These are phyloP conservation scores for Marasmius sp. DNA, from an alignment of 1,284 basidiomycete species.

Conservation along the genomic window DNA sequence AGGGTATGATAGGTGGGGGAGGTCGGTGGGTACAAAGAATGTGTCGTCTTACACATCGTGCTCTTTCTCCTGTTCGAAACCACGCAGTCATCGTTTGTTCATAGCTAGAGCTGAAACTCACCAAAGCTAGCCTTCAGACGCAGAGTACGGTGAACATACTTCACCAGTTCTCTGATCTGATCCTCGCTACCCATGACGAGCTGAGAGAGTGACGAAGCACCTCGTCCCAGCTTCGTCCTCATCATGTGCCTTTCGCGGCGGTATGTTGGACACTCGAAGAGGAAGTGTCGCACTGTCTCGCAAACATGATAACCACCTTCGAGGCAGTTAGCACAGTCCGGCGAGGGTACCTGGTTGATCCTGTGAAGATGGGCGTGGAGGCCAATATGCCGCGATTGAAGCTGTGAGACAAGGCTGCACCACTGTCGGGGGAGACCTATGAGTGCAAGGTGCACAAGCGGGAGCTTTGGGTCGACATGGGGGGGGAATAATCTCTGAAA, in stretches of 20 bases:
- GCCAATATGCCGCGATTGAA: slow-evolving; percentile 20
- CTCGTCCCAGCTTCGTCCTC: not conserved
- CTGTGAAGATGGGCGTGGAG: slow-evolving; percentile 20
- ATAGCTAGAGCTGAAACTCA: not conserved
- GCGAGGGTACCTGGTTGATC: slow-evolving; percentile 14
- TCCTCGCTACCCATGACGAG: not conserved
- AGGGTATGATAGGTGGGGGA: not conserved
- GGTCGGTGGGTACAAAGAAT: not conserved
- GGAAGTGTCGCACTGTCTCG: slow-evolving; percentile 21
- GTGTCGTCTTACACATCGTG: not conserved
- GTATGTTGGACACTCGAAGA: slow-evolving; percentile 16
- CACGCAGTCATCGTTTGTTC: not conserved
- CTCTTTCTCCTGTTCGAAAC: too few relatives aligned
- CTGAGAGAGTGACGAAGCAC: not conserved
- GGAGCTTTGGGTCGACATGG: not conserved
- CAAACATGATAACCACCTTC: not conserved
- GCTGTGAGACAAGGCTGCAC: slow-evolving; percentile 23
- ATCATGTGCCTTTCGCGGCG: slow-evolving; percentile 2
- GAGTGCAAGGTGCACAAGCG: slow-evolving; percentile 13
- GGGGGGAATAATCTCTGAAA: not conserved
- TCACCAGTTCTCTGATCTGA: not conserved
- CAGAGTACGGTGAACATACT: not conserved
- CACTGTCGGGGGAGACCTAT: slow-evolving; percentile 15
- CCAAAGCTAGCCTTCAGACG: not conserved
- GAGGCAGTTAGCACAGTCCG: slow-evolving; percentile 17